Conservation (phyloP, 2,329 filamentous ascomycete genomes). For the Pseudopyrenochaeta lycopersici region DNA sequence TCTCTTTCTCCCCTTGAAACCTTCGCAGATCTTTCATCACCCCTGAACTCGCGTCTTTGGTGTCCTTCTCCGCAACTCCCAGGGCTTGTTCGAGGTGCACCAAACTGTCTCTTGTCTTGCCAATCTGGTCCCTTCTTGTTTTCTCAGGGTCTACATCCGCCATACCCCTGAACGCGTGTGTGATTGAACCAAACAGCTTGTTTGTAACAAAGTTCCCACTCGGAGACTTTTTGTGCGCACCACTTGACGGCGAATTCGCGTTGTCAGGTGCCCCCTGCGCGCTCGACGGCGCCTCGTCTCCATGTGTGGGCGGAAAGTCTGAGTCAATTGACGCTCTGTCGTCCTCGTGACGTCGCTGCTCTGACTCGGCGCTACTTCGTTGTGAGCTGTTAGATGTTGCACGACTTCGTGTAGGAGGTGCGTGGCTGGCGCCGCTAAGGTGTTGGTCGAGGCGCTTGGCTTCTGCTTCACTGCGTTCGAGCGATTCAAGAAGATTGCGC, state of each 20-base stretch:
- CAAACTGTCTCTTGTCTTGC: conserved; percentile 91
- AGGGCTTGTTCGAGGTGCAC: conserved; percentile 86
- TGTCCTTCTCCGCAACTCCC: conserved; percentile 86
- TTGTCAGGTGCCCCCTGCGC: conserved; percentile 71
- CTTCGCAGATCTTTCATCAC: conserved; percentile 89
- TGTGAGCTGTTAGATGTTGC: conserved; percentile 68
- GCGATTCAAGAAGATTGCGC: conserved; percentile 77
- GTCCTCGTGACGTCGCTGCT: conserved; percentile 61
- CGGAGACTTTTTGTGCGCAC: conserved; percentile 76
- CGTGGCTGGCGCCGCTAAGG: conserved; percentile 75
- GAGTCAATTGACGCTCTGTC: conserved; percentile 94
- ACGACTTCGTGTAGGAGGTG: conserved; percentile 68
- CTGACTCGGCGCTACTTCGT: conserved; percentile 48
- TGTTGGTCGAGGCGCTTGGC: conserved; percentile 94
- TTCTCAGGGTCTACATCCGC: conserved; percentile 96
- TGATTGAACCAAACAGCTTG: conserved; percentile 92
- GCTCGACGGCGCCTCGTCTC: conserved; percentile 70
- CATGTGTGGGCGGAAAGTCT: conserved; percentile 91
- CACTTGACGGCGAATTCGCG: conserved; percentile 32
- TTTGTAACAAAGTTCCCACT: conserved; percentile 89
- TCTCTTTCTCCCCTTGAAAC: conserved; percentile 96
- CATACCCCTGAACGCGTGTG: conserved; percentile 94
- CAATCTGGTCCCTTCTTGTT: conserved; percentile 90
- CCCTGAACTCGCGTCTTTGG: conserved; percentile 88
- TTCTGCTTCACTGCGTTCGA: conserved; percentile 94